Evolutionary conservation across 2,329 filamentous ascomycete genomes (phyloP).

Genomic region (Penicillium sp.): DNA sequence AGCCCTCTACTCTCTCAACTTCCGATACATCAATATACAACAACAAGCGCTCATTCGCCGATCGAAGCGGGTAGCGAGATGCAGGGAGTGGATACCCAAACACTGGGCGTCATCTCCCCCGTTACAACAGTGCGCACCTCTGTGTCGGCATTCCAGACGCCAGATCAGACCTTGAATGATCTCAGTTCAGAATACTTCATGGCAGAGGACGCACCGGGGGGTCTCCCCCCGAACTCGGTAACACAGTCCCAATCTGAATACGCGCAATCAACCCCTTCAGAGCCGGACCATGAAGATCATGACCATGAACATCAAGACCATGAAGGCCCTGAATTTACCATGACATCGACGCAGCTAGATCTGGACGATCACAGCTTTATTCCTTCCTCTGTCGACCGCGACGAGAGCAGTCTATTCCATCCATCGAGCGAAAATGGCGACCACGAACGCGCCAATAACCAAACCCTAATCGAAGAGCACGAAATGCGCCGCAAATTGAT

Average conservation of each 20-base stretch:
- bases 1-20: background rate
- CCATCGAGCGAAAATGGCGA: constrained; percentile 33
- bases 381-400: constrained; percentile 34
- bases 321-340: constrained; percentile 18
- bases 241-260: constrained; percentile 5
- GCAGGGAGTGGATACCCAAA: constrained; percentile 27
- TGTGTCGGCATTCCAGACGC: constrained; percentile 29
- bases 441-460: constrained; percentile 35
- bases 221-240: constrained; percentile 20
- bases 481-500: constrained; percentile 60
- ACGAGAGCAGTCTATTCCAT: constrained; percentile 34
- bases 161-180: constrained; percentile 31
- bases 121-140: constrained; percentile 22
- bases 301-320: constrained; percentile 12
- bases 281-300: constrained; percentile 15
- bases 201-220: constrained; percentile 30
- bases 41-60: constrained; percentile 17
- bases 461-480: constrained; percentile 52
- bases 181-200: constrained; percentile 30
- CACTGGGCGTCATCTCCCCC: constrained; percentile 28
- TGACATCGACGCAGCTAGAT: constrained; percentile 18
- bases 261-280: constrained; percentile 6
- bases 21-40: background rate
- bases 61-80: constrained; percentile 17
- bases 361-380: constrained; percentile 29